These are phyloP conservation scores for Aeminium ludgeri DNA, from an alignment of 495 filamentous ascomycete genomes.

Conservation along the genomic window DNA sequence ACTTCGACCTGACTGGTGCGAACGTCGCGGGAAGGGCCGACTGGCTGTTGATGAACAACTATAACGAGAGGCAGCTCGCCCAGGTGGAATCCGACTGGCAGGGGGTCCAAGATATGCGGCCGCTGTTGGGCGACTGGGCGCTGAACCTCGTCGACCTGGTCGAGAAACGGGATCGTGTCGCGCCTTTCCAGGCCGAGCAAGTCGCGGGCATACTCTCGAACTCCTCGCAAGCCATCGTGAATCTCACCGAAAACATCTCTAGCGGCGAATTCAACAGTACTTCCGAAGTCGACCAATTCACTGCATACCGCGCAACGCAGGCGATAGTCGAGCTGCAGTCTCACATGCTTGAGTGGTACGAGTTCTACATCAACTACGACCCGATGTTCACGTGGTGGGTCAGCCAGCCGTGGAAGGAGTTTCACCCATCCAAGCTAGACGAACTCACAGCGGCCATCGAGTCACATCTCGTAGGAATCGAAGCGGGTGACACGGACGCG, in stretches of 20 bases:
- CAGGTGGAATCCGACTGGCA: too few relatives aligned
- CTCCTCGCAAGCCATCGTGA: neutral
- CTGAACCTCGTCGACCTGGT: neutral
- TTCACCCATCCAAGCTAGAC: conserved; percentile 22
- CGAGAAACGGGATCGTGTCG: neutral
- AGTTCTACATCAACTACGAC: conserved; percentile 33
- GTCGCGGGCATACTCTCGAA: neutral
- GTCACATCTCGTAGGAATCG: conserved; percentile 28
- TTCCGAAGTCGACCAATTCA: neutral
- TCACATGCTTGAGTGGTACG: conserved; percentile 26
- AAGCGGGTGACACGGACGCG: conserved; percentile 24
- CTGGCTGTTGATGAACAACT: too few relatives aligned
- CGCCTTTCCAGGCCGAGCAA: neutral
- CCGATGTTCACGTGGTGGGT: conserved; percentile 37
- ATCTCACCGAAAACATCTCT: neutral
- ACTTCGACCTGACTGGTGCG: too few relatives aligned
- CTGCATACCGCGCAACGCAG: conserved; percentile 27
- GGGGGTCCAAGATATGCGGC: too few relatives aligned
- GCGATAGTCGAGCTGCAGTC: conserved; percentile 22
- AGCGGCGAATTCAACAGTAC: neutral
- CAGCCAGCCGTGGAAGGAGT: conserved; percentile 21
- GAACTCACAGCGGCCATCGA: conserved; percentile 18
- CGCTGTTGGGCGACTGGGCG: neutral
- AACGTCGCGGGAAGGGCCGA: too few relatives aligned
- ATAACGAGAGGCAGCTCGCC: too few relatives aligned